phyloP scores from a whole-genome alignment of 129 eudicot species.

The Tagetes erecta region DNA sequence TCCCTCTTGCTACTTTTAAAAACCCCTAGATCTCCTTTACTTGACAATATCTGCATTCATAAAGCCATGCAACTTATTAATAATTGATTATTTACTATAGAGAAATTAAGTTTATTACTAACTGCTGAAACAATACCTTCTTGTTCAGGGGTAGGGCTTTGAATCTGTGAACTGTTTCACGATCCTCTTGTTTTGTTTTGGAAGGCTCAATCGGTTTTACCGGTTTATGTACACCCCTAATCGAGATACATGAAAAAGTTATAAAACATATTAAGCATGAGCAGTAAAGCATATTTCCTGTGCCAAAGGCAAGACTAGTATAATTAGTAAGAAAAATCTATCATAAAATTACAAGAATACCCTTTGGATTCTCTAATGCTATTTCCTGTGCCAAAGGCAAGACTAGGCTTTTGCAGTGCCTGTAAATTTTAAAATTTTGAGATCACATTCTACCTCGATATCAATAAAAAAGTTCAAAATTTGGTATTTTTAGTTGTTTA shows the following conservation, averaged over 20 bases:
- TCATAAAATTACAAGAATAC: slow-evolving; percentile 35
- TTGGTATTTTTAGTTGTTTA: neutral
- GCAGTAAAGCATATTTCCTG: neutral
- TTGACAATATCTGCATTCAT: slow-evolving; percentile 62
- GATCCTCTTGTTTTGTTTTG: slow-evolving; percentile 36
- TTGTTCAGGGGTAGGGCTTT: slow-evolving; percentile 80
- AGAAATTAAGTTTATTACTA: neutral
- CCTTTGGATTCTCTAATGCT: slow-evolving; percentile 48
- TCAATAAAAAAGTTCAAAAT: slow-evolving; percentile 6
- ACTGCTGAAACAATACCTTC: slow-evolving; percentile 50
- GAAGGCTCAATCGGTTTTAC: neutral
- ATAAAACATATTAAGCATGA: neutral
- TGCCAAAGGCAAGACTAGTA: too few relatives aligned
- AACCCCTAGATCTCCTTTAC: slow-evolving; percentile 77
- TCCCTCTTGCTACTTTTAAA: slow-evolving; percentile 71
- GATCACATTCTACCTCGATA: neutral
- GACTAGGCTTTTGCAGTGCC: slow-evolving; percentile 51
- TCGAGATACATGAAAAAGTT: neutral
- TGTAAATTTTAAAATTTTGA: slow-evolving; percentile 32
- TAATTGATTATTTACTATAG: neutral
- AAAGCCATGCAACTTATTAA: neutral
- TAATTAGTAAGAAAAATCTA: neutral
- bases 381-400: slow-evolving; percentile 41
- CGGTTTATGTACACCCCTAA: neutral
- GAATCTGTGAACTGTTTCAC: slow-evolving; percentile 45